phyloP scores from a whole-genome alignment of 495 filamentous ascomycete genomes.

The Chaetomium fimeti region DNA sequence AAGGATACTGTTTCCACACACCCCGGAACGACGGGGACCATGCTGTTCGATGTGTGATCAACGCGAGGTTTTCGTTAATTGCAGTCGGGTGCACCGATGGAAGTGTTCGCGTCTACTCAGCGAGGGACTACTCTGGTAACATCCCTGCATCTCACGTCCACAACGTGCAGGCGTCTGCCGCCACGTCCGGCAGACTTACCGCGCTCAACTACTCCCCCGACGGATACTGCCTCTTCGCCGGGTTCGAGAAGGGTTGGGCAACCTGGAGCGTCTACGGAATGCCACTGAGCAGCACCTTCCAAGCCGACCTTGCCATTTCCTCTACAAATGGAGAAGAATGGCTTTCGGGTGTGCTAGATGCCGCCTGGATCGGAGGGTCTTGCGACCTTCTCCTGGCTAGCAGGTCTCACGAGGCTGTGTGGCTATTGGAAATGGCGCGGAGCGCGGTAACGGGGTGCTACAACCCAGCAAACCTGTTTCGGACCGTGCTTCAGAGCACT shows the following conservation, averaged over 20 bases:
- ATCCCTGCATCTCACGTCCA: slow-evolving; percentile 87
- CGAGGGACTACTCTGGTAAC: slow-evolving; percentile 88
- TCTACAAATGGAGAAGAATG: slow-evolving; percentile 70
- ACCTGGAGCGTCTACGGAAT: slow-evolving; percentile 98
- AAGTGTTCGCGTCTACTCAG: slow-evolving; percentile 79
- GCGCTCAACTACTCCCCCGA: slow-evolving; percentile 89
- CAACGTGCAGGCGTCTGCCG: slow-evolving; percentile 58
- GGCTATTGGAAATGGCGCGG: slow-evolving; percentile 86
- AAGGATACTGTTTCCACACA: slow-evolving; percentile 85
- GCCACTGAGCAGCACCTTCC: slow-evolving; percentile 76
- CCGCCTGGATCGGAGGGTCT: slow-evolving; percentile 82
- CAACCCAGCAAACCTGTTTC: slow-evolving; percentile 81
- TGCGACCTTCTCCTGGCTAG: slow-evolving; percentile 77
- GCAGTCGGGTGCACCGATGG: slow-evolving; percentile 83
- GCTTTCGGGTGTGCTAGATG: slow-evolving; percentile 71
- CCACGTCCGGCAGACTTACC: slow-evolving; percentile 65
- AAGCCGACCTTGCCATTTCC: slow-evolving; percentile 61
- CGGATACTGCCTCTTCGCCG: slow-evolving; percentile 93
- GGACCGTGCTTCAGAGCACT: slow-evolving; percentile 83
- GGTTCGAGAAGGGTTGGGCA: slow-evolving; percentile 90
- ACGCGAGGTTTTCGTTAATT: slow-evolving; percentile 90
- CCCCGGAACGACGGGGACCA: slow-evolving; percentile 58
- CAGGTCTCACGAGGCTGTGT: slow-evolving; percentile 70
- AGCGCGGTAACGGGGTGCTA: slow-evolving; percentile 89
- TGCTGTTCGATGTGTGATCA: slow-evolving; percentile 76